Evolutionary conservation across 768 basidiomycete genomes (phyloP).

Genomic region (Dendrothele bispora): DNA sequence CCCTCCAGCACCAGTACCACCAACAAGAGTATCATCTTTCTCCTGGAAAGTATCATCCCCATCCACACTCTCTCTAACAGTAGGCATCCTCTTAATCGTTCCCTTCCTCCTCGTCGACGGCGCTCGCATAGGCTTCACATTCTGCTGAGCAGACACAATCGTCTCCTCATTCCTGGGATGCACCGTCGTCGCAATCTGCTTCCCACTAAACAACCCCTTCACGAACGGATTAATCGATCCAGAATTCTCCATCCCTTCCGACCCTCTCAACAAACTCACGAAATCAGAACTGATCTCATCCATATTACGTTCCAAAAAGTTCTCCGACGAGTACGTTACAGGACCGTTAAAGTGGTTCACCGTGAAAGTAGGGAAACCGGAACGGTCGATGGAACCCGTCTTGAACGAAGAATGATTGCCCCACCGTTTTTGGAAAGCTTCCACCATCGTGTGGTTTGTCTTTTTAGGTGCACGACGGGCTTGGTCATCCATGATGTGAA

Average conservation of each 20-base stretch:
- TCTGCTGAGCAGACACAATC: conserved; percentile 92
- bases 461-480: conserved; percentile 84
- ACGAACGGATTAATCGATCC: conserved; percentile 92
- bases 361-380: conserved; percentile 84
- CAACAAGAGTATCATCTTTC: conserved; percentile 29
- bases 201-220: conserved; percentile 83
- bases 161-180: conserved; percentile 94
- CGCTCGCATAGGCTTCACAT: conserved; percentile 90
- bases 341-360: conserved; percentile 90
- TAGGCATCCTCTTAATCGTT: conserved; percentile 62
- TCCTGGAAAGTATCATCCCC: too few species aligned
- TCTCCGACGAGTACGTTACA: conserved; percentile 89
- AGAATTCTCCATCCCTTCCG: conserved; percentile 59
- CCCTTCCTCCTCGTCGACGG: conserved; percentile 87
- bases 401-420: conserved; percentile 93
- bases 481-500: conserved; percentile 98
- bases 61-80: conserved; percentile 39
- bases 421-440: conserved; percentile 93
- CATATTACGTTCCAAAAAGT: conserved; percentile 85
- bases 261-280: conserved; percentile 82
- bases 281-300: conserved; percentile 93
- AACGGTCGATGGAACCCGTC: conserved; percentile 68
- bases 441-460: conserved; percentile 92
- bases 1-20: conserved; percentile 27
- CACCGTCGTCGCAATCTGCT: conserved; percentile 88